Percentiles rank a stretch among this genome's conserved stretches.
Evolutionary conservation across 2,329 filamentous ascomycete species (phyloP).

Genomic region (Biscogniauxia marginata): DNA sequence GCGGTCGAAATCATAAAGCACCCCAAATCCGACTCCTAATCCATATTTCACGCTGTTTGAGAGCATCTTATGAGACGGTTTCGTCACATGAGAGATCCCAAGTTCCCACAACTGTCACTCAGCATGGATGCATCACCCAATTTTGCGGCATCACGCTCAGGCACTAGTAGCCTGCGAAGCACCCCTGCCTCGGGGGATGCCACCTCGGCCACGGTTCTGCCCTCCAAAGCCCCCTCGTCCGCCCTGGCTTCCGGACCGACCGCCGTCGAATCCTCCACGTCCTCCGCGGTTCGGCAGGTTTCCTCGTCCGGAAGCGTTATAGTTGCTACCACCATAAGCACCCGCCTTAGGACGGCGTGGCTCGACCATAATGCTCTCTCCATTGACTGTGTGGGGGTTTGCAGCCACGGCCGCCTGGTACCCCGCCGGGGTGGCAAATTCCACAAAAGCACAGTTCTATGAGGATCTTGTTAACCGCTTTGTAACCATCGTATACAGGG

Average conservation of each 20-base stretch:
- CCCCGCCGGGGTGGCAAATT: constrained; percentile 77
- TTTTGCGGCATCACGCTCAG: constrained; percentile 29
- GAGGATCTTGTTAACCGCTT: constrained; percentile 24
- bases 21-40: constrained; percentile 19
- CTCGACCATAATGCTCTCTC: constrained; percentile 82
- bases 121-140: constrained; percentile 1
- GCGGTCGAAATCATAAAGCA: constrained; percentile 18
- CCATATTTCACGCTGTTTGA: constrained; percentile 17
- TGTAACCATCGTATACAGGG: constrained; percentile 10
- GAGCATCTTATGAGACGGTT: constrained; percentile 6
- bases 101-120: constrained; percentile 1
- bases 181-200: constrained; percentile 63
- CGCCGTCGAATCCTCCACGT: constrained; percentile 63
- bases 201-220: constrained; percentile 66
- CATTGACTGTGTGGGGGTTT: constrained; percentile 83
- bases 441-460: constrained; percentile 95
- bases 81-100: neutral
- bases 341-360: constrained; percentile 77
- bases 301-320: constrained; percentile 57
- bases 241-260: constrained; percentile 59
- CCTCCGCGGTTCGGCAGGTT: constrained; percentile 57
- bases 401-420: constrained; percentile 80
- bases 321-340: constrained; percentile 69
- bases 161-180: constrained; percentile 54
- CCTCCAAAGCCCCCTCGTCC: constrained; percentile 69